Conservation (phyloP, 2,329 filamentous ascomycete genomes). For the Coccinonectria pachysandricola region DNA sequence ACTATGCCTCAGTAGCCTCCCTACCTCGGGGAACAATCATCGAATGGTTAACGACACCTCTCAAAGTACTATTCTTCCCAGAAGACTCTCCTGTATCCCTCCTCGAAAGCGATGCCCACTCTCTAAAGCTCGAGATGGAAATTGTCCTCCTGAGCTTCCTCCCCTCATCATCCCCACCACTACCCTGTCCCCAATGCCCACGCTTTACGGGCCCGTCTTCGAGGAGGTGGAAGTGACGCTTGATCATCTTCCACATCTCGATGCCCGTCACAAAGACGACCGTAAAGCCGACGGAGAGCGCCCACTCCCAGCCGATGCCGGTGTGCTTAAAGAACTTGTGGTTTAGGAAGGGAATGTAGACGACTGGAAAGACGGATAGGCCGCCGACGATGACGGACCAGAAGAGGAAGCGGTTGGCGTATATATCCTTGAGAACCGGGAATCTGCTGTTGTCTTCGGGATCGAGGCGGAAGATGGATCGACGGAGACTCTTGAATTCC, state of each 20-base stretch:
- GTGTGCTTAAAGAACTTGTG: constrained; percentile 62
- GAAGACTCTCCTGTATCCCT: constrained; percentile 30
- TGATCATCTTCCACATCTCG: constrained; percentile 62
- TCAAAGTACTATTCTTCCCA: constrained; percentile 16
- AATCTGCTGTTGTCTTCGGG: constrained; percentile 39
- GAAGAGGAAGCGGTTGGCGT: constrained; percentile 60
- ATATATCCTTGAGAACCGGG: constrained; percentile 52
- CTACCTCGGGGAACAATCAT: constrained; percentile 17
- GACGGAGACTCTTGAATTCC: constrained; percentile 66
- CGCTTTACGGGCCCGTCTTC: constrained; percentile 40
- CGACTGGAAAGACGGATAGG: constrained; percentile 53
- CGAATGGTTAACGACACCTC: constrained; percentile 10
- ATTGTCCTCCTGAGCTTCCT: constrained; percentile 37
- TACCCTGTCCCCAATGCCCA: constrained; percentile 43
- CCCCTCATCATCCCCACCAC: constrained; percentile 35
- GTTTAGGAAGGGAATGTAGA: constrained; percentile 67
- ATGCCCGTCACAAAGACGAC: constrained; percentile 56
- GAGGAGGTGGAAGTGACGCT: constrained; percentile 45
- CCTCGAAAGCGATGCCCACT: constrained; percentile 32
- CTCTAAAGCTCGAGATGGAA: constrained; percentile 42
- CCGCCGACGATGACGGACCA: constrained; percentile 52
- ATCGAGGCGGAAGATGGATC: constrained; percentile 60
- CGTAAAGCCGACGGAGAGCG: constrained; percentile 52
- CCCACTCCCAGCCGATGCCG: constrained; percentile 67
- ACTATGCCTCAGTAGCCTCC: constrained; percentile 17